Evolutionary conservation across 2,329 filamentous ascomycete species (phyloP), one percentile per base, ranked within the genome.

Genomic region (Emmonsiellopsis sp.): DNA sequence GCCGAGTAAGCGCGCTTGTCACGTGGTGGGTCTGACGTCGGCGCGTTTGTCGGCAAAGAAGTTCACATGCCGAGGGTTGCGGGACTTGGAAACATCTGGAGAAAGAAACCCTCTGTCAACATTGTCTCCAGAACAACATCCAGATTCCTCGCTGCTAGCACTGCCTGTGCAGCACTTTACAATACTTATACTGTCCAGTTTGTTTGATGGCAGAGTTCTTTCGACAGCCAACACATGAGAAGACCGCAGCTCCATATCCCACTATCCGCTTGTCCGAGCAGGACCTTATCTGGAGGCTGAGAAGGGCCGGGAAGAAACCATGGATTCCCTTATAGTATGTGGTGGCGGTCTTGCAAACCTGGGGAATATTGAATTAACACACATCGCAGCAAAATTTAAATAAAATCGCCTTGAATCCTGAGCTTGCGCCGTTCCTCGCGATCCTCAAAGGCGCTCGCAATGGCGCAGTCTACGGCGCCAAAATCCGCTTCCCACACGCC

Each of bases 401-500:
- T 74, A 79, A 80, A 61, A 78, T 95, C 54, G 77, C 91, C 61
- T 81, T 93, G 57, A 84, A 97, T 68, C 90, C 91, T 5, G 79
- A 83, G 61, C 88, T 95, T 73, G 89, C 93, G 64, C 89, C 93
- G 64, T 70, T 90, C 53, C 81, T 98, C 57, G 83, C 88, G 54
- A 79, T 98, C 61, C 70, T 95, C 70, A 98, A 98, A 80, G 89
- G 84, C 64, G 87, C 93, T 61, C 89, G 93, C 73, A 98, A 97
- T 83, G 93, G 93, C 70, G 85, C 91, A 60, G 89, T 98, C 58
- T 98, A 98, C 74, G 93, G 93, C 57, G 84, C 88, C 64, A 97
- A 97, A 81, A 89, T 98, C 71, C 91, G 93, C 59, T 97, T 98
- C 75, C 93, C 93, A 59, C 93, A 98, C 75, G 93, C 93, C 57